Evolutionary conservation across 1,284 basidiomycete genomes (phyloP).

Genomic region (Schizopora paradoxa): DNA sequence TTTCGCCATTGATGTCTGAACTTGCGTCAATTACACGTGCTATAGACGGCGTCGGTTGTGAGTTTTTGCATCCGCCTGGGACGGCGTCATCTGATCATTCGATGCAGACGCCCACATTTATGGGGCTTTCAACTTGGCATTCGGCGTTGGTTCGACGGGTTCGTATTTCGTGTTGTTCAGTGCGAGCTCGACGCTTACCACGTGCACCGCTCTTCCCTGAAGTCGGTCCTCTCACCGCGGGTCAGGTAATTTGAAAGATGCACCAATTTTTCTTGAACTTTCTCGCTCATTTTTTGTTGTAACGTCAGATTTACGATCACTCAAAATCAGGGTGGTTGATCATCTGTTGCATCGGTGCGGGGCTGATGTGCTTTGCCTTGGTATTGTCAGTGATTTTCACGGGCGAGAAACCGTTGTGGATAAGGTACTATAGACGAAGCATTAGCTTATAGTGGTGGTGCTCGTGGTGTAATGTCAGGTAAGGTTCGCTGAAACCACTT

Average conservation of each 20-base stretch:
- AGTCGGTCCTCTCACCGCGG: conserved; percentile 67
- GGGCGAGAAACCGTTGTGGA: conserved; percentile 30
- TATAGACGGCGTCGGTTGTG: conserved; percentile 62
- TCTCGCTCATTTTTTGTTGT: conserved; percentile 7
- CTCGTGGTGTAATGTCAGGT: too few species aligned
- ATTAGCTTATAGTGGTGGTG: too few species aligned
- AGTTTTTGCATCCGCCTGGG: conserved; percentile 25
- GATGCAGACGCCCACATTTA: conserved; percentile 57
- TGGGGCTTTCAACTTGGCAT: conserved; percentile 64
- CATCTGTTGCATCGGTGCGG: conserved; percentile 42
- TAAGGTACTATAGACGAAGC: background rate
- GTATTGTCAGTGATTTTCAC: conserved; percentile 40
- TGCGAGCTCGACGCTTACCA: conserved; percentile 13
- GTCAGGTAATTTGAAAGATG: conserved; percentile 48
- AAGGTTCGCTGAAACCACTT: too few species aligned
- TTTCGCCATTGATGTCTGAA: conserved; percentile 60
- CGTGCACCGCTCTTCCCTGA: background rate
- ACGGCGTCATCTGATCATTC: conserved; percentile 14
- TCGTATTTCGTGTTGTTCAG: conserved; percentile 16
- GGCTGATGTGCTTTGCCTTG: conserved; percentile 36
- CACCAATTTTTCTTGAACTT: background rate
- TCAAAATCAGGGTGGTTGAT: conserved; percentile 50
- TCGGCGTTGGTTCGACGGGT: conserved; percentile 56
- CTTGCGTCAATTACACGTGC: conserved; percentile 50
- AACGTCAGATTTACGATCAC: conserved; percentile 50